Evolutionary conservation across 176 grass and related monocot genomes (phyloP), one percentile per base, ranked within the genome.

Genomic region (Poa pratensis): DNA sequence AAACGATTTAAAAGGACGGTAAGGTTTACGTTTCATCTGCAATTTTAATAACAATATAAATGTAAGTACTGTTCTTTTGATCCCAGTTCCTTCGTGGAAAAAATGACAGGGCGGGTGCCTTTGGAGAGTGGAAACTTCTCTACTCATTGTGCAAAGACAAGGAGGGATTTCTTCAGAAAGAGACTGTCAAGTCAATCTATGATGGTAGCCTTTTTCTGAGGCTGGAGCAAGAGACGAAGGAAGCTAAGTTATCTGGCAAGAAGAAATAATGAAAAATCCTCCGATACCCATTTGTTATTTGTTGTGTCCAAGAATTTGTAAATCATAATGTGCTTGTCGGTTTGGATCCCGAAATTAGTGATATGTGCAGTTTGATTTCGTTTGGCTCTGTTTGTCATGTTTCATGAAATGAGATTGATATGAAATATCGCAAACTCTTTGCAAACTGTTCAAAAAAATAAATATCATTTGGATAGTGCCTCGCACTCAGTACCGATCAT

Each of bases 161-260:
- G 85, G 86, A 96, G 0, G 94, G 94, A 18, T 85, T 89, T 48
- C 94, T 93, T 67, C 84, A 84, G 45, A 96, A 91, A 62, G 89
- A 96, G 0, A 93, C 89, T 23, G 14, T 91, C 14, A 85, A 55
- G 86, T 84, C 78, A 16, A 75, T 87, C 2, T 96, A 89, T 62
- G 94, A 96, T 88, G 94, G 94, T 68, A 91, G 82, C 62, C 23
- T 96, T 15, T 96, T 96, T 83, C 27, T 79, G 8, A 82, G 78
- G 69, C 18, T 91, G 83, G 93, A 92, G 81, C 40, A 87, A 66
- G 86, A 91, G 27, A 89, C 8, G 26, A 73, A 80, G n/a, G 24
- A 83, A 39, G 75, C 87, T 51, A 70, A 88, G 53, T 24, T 70
- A 12, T 82, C 73, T 13, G 43, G 51, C 45, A 69, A 79, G n/a